Evolutionary conservation across 768 basidiomycete species (phyloP).

Genomic region (Tubosaeta sp.): DNA sequence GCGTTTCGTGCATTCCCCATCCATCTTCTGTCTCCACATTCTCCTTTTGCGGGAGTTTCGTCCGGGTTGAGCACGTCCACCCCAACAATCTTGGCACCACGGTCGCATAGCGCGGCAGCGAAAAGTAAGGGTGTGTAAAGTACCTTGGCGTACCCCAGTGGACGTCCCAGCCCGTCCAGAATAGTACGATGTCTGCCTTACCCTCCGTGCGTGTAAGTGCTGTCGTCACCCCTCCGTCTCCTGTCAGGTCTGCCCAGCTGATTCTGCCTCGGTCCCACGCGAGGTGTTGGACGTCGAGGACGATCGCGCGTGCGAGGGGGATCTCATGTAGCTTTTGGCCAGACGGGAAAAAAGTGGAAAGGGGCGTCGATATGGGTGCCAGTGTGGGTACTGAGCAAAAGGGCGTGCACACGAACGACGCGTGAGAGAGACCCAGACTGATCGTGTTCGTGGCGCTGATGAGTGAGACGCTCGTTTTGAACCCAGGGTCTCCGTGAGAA

Average conservation of each 20-base stretch:
- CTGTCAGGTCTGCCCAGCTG: conserved; percentile 41
- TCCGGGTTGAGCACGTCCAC: conserved; percentile 68
- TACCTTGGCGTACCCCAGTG: conserved; percentile 50
- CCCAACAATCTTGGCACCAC: conserved; percentile 56
- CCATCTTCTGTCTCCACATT: conserved; percentile 10
- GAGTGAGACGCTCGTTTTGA: conserved; percentile 17
- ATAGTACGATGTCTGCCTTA: conserved; percentile 42
- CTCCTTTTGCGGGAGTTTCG: conserved; percentile 39
- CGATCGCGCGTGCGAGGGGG: conserved; percentile 44
- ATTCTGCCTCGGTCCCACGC: conserved; percentile 45
- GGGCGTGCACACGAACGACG: conserved; percentile 26
- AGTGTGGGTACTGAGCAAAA: conserved; percentile 64
- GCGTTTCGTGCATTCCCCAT: conserved; percentile 53
- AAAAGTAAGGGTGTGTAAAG: conserved; percentile 62
- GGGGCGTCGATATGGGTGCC: conserved; percentile 83
- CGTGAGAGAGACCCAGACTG: conserved; percentile 1
- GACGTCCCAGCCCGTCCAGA: conserved; percentile 67
- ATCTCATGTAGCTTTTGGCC: conserved; percentile 58
- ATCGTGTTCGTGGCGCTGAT: background rate
- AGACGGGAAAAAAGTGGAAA: conserved; percentile 59
- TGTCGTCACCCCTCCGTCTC: background rate
- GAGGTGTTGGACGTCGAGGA: conserved; percentile 49
- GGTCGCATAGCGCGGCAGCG: conserved; percentile 45
- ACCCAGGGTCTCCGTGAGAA: conserved; percentile 27
- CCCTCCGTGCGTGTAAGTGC: conserved; percentile 20